These are phyloP conservation scores for Tinospora cordifolia DNA, from an alignment of 164 flowering plant genomes.

Conservation along the genomic window DNA sequence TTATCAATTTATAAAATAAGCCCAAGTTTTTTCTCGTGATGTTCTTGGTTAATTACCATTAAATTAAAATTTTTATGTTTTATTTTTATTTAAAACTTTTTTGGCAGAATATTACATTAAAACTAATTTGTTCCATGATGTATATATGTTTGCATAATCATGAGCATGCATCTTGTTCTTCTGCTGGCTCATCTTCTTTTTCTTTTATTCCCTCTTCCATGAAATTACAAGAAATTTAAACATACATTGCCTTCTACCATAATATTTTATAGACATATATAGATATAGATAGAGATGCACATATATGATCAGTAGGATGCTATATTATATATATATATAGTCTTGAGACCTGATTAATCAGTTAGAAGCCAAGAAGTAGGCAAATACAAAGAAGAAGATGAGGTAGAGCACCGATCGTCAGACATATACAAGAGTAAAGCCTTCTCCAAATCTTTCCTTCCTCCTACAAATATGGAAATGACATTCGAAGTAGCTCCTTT, in stretches of 20 bases:
- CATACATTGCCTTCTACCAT: background rate
- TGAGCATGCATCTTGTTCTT: no score
- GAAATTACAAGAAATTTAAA: background rate
- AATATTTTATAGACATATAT: no score
- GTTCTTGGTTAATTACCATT: no score
- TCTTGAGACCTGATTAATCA: background rate
- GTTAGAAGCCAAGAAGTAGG: background rate
- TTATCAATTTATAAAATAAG: no score
- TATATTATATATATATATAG: no score
- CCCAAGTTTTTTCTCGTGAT: no score
- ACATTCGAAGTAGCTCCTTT: conserved; percentile 15
- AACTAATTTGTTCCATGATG: no score
- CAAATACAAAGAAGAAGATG: background rate
- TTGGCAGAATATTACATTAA: no score
- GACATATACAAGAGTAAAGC: conserved; percentile 9
- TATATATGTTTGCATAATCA: no score
- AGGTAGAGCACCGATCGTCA: background rate
- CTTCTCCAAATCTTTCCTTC: conserved; percentile 11
- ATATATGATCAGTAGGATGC: background rate
- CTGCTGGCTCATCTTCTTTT: no score
- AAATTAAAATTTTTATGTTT: no score
- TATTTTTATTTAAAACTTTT: no score
- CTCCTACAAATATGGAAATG: background rate
- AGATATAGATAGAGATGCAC: background rate
- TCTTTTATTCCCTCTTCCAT: background rate